These are phyloP conservation scores for Populus euphratica DNA, from an alignment of 345 rosid genomes.

Conservation along the genomic window DNA sequence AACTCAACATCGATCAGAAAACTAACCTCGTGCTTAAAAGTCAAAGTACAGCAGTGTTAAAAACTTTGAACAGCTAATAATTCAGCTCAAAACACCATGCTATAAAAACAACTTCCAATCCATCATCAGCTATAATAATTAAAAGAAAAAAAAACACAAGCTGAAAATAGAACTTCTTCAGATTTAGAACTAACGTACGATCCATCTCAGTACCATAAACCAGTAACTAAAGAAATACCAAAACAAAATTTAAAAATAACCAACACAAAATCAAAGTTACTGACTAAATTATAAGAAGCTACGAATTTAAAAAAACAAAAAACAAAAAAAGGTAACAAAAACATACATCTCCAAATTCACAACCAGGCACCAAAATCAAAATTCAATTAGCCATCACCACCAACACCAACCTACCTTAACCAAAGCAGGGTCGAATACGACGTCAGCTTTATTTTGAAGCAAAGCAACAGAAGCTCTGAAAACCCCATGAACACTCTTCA, in stretches of 20 bases:
- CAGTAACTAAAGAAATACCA: not conserved
- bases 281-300: not conserved
- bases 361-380: not conserved
- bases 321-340: not conserved
- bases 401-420: constrained; percentile 46
- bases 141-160: not conserved
- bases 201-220: not conserved
- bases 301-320: not conserved
- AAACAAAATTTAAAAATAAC: not conserved
- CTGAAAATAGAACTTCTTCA: not conserved
- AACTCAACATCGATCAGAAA: not conserved
- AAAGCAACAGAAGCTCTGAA: constrained; percentile 78
- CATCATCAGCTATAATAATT: not conserved
- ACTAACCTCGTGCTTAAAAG: not conserved
- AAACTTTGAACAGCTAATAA: not conserved
- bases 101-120: not conserved
- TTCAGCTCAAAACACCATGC: not conserved
- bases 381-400: not conserved
- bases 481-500: constrained; percentile 66
- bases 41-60: too few species aligned
- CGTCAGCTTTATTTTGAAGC: constrained; percentile 84
- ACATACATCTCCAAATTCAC: not conserved
- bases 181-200: not conserved
- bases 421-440: constrained; percentile 65
- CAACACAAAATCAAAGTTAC: not conserved